Evolutionary conservation across 2,329 filamentous ascomycete species (phyloP), one percentile per base, ranked within the genome.

Genomic region (Gliomastix tumulicola): DNA sequence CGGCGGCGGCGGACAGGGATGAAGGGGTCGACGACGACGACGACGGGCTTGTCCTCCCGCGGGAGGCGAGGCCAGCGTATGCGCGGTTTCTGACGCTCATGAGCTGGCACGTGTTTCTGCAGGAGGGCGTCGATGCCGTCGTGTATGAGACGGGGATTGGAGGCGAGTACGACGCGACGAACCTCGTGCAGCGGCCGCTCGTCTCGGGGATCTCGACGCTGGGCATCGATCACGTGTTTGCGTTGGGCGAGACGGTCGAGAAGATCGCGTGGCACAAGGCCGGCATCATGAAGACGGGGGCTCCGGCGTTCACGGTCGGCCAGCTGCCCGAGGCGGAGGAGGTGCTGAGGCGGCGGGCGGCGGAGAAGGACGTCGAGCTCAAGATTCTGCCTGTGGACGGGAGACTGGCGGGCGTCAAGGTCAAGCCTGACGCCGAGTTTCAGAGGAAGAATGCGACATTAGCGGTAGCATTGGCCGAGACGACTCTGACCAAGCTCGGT

Each of bases 231-330:
- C 82, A 87, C 48, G 69, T 82, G 23, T 69, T 68, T 36, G 67
- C 70, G 16, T 66, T 87, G 2, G 82, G 82, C 5, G 57, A 69
- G 15, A 82, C 77, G 0, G 60, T 84, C 10, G 74, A 74, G 21
- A 68, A 78, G 54, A 84, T 86, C 43, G 79, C 82, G 1, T 85
- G 82, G 82, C 79, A 86, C 57, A 86, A 86, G 57, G 76, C 78
- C 2, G 82, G 82, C 2, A 81, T 86, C 39, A 77, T 84, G 63
- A 84, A 84, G 57, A 38, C 51, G 1, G 74, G 71, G 2, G 65
- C 66, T 9, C 66, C 70, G 16, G 76, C 76, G 3, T 82, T 82
- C 34, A 76, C 74, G 0, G 61, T 76, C 5, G 56, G 66, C 20
- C 78, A 82, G 51, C 55, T 67, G 0, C 53, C 63, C 3, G 60